phyloP scores from a whole-genome alignment of 2,329 filamentous ascomycete genomes.

The Mycosphaerella arachidis region DNA sequence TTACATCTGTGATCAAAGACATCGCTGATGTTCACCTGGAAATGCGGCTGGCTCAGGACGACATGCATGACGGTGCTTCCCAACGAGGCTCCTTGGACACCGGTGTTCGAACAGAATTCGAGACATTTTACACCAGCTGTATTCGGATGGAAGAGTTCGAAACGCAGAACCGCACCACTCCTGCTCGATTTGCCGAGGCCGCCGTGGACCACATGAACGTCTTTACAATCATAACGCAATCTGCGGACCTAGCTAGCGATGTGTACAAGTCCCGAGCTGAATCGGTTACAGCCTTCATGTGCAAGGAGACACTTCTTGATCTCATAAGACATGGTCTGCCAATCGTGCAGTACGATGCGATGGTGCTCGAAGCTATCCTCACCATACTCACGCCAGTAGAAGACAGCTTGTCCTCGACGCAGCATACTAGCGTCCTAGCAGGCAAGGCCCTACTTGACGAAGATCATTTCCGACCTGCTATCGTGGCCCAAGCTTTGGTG shows the following conservation, averaged over 20 bases:
- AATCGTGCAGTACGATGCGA: conserved; percentile 66
- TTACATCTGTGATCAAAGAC: conserved; percentile 63
- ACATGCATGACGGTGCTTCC: conserved; percentile 32
- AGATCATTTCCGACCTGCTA: conserved; percentile 48
- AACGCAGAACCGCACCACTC: conserved; percentile 7
- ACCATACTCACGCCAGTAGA: conserved; percentile 49
- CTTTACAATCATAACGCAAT: conserved; percentile 44
- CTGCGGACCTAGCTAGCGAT: conserved; percentile 43
- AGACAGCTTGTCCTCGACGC: conserved; percentile 1
- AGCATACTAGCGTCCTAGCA: conserved; percentile 32
- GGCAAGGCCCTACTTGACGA: conserved; percentile 55
- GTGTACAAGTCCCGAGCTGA: conserved; percentile 48
- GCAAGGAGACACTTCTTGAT: conserved; percentile 63
- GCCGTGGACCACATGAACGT: conserved; percentile 45
- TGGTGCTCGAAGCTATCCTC: conserved; percentile 63
- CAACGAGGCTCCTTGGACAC: conserved; percentile 12
- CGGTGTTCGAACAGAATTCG: conserved; percentile 18
- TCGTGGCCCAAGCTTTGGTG: conserved; percentile 65
- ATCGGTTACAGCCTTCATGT: conserved; percentile 55
- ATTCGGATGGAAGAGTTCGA: conserved; percentile 3
- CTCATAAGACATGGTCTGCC: conserved; percentile 64
- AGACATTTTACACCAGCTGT: conserved; percentile 35
- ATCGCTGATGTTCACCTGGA: conserved; percentile 31
- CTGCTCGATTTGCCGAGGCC: conserved; percentile 41
- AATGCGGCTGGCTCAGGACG: conserved; percentile 9